A percentile compares a stretch with the other conserved stretches of the same genome.
Conservation (phyloP, 73 alveolate genomes). For the Tetrahymena elliotti region DNA sequence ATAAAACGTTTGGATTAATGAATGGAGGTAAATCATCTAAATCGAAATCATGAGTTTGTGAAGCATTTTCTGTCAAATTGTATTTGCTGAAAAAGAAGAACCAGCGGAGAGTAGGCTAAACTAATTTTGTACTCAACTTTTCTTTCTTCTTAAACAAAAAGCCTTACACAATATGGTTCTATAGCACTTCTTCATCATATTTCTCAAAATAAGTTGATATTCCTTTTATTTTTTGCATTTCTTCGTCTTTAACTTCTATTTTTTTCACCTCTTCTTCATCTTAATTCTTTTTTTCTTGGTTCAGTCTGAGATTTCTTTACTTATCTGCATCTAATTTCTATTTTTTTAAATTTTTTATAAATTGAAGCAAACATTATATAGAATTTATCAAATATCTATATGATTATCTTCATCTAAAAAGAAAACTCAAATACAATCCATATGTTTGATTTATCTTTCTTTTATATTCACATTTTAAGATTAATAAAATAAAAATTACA, state of each 20-base stretch:
- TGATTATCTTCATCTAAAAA: background rate
- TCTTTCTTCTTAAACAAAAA: background rate
- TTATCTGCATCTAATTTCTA: background rate
- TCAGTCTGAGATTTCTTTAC: background rate
- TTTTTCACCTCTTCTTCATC: background rate
- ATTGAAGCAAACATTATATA: no score
- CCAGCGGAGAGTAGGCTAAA: background rate
- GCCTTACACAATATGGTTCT: background rate
- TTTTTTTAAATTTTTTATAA: background rate
- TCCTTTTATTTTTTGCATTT: background rate
- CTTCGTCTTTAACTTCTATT: background rate
- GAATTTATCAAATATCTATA: background rate
- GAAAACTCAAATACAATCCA: no score
- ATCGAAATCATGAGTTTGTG: background rate
- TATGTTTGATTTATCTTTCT: background rate
- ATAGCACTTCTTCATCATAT: background rate
- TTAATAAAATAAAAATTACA: background rate
- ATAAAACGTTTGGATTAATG: background rate
- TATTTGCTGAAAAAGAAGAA: background rate
- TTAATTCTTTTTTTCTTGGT: background rate
- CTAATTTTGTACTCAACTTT: background rate
- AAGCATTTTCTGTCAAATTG: background rate
- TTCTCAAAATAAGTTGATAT: background rate
- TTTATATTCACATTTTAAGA: background rate
- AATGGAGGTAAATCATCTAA: background rate